Evolutionary conservation across 1,284 basidiomycete genomes (phyloP), one percentile per base, ranked within the genome.

Genomic region (Porogramme epimiltina): DNA sequence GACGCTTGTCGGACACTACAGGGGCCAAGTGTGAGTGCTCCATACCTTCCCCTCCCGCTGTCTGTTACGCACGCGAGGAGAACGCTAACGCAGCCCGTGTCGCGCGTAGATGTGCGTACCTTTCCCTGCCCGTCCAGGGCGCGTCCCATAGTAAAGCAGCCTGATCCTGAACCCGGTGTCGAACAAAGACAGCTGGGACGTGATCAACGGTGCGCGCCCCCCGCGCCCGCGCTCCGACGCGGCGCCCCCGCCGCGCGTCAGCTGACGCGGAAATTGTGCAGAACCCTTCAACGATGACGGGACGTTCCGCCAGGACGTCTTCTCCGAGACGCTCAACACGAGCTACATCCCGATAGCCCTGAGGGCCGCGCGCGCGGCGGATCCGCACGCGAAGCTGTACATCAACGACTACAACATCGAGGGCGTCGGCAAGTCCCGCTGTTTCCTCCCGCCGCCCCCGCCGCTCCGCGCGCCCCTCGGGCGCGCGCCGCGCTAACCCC

Each of bases 221-320:
- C 26, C 24, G 28, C 28, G 6, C 28, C 13, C 28, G 28, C 28
- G 13, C 13, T 31, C 13, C 28, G n/a, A n/a, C n/a, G n/a, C 37
- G 70, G 70, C 70, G 41, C 11, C 60, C 45, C 22, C 24, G 8
- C 45, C 18, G 25, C 24, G 28, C 28, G 6, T 13, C 13, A 6
- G 28, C 28, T 8, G 6, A 8, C 13, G 8, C 28, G 28, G 28
- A 6, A 31, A 6, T 13, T 31, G 15, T 26, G 20, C 55, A 69
- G 70, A 85, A 59, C 75, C 80, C 0, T 79, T 84, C 67, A 82
- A 82, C 56, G 82, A 84, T 25, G 77, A 84, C 58, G 82, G 82
- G 16, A 81, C 78, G 3, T 78, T 71, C 63, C 73, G 80, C 34
- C 47, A 55, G 11, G 70, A 71, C 47, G 70, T 80, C 25, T 81